phyloP scores from a whole-genome alignment of 768 basidiomycete genomes.

The Dioszegia aurantiaca region DNA sequence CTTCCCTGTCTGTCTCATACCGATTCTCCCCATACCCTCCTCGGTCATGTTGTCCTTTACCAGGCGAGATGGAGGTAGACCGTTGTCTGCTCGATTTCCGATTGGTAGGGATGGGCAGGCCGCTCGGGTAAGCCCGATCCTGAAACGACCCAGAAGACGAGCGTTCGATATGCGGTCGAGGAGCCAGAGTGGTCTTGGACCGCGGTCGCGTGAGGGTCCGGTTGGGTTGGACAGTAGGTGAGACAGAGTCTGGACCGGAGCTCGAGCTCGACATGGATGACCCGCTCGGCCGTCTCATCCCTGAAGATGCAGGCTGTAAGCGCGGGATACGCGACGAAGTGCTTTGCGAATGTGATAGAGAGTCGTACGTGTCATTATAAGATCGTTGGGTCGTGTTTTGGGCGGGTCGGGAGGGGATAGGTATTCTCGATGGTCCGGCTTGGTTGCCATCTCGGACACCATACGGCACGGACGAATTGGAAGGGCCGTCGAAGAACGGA shows the following conservation, averaged over 20 bases:
- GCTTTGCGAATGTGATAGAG: not conserved
- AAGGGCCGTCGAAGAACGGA: slow-evolving; percentile 1
- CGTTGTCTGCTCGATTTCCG: not conserved
- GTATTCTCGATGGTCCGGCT: slow-evolving; percentile 10
- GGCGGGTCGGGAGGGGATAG: slow-evolving; percentile 5
- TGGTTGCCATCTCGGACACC: not conserved
- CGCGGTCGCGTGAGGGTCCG: slow-evolving; percentile 1
- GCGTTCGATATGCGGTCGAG: not conserved
- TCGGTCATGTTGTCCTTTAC: not conserved
- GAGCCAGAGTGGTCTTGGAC: slow-evolving; percentile 6
- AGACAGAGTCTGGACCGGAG: not conserved
- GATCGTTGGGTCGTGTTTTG: not conserved
- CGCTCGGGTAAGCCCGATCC: not conserved
- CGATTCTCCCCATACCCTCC: not conserved
- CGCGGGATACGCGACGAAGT: not conserved
- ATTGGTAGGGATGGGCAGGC: not conserved
- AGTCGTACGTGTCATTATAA: not conserved
- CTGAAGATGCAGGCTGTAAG: not conserved
- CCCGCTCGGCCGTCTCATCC: slow-evolving; percentile 6
- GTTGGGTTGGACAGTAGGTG: not conserved
- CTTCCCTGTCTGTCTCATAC: too few species aligned
- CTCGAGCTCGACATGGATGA: not conserved
- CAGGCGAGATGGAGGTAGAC: not conserved
- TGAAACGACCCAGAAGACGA: not conserved
- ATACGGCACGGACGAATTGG: not conserved